Percentiles rank a stretch among this genome's conserved stretches.
These are phyloP conservation scores for Hexamita inflata DNA, from an alignment of 208 protist genomes.

Conservation along the genomic window DNA sequence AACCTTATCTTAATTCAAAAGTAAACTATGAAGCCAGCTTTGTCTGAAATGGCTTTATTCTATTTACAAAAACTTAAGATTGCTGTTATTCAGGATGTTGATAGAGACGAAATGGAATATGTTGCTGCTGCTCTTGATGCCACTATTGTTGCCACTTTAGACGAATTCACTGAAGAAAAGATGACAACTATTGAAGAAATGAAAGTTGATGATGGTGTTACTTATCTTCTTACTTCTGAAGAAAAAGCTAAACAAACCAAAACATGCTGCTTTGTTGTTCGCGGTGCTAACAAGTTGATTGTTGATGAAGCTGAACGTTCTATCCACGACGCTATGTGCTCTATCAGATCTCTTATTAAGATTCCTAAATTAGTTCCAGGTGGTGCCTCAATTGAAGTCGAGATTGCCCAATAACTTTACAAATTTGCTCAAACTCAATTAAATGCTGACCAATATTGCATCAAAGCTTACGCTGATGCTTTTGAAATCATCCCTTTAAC, in stretches of 20 bases:
- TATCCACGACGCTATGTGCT: constrained; percentile 96
- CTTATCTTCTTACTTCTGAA: background rate
- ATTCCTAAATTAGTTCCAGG: constrained; percentile 65
- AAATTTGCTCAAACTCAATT: constrained; percentile 61
- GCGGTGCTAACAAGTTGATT: constrained; percentile 82
- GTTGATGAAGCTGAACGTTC: constrained; percentile 91
- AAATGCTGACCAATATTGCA: constrained; percentile 18
- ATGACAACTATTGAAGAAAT: constrained; percentile 71
- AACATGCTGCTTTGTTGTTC: constrained; percentile 64
- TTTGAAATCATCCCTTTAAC: constrained; percentile 93
- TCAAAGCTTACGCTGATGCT: constrained; percentile 75
- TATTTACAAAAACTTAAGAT: constrained; percentile 96
- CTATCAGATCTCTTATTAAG: constrained; percentile 95
- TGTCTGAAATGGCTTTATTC: constrained; percentile 84
- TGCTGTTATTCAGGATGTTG: constrained; percentile 84
- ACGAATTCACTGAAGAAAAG: constrained; percentile 82
- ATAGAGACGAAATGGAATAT: constrained; percentile 93
- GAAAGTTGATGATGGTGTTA: constrained; percentile 69
- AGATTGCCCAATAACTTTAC: constrained; percentile 73
- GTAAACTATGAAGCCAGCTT: constrained; percentile 82
- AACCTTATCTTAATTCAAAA: constrained; percentile 99
- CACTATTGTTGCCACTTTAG: constrained; percentile 79
- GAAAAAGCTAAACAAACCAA: background rate
- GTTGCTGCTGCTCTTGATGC: constrained; percentile 84
- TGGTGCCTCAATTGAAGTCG: constrained; percentile 83